These are phyloP conservation scores for Fusarium beomiforme DNA, from an alignment of 2,329 filamentous ascomycete species.

Conservation along the genomic window DNA sequence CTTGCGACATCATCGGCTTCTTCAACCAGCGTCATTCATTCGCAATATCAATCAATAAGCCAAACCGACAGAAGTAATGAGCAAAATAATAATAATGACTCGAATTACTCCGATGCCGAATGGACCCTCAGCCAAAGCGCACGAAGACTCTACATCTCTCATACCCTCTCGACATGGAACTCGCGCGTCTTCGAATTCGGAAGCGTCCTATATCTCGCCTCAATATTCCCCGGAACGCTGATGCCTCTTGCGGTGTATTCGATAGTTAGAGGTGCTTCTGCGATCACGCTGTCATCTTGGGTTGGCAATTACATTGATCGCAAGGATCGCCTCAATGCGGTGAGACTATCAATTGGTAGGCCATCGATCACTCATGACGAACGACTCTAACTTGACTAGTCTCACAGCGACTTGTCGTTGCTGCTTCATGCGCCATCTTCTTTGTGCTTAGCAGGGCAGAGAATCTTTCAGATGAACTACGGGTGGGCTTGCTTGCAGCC, in stretches of 20 bases:
- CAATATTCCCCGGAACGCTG: slow-evolving; percentile 67
- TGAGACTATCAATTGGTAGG: slow-evolving; percentile 60
- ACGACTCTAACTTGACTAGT: slow-evolving; percentile 36
- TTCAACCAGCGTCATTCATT: background rate
- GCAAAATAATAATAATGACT: too few species aligned
- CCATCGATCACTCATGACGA: background rate
- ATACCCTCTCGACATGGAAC: slow-evolving; percentile 72
- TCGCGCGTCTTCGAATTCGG: slow-evolving; percentile 72
- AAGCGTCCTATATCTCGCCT: slow-evolving; percentile 66
- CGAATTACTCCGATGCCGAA: too few species aligned
- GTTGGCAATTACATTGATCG: slow-evolving; percentile 70
- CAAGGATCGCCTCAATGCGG: slow-evolving; percentile 59
- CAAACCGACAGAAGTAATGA: background rate
- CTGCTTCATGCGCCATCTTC: slow-evolving; percentile 59
- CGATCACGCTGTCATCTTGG: slow-evolving; percentile 66
- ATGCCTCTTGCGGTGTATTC: slow-evolving; percentile 77
- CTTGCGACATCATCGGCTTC: slow-evolving; percentile 5
- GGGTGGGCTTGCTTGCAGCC: slow-evolving; percentile 45
- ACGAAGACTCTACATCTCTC: slow-evolving; percentile 63
- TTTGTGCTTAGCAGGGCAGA: slow-evolving; percentile 38
- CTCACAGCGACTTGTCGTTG: slow-evolving; percentile 56
- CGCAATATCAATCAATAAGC: background rate
- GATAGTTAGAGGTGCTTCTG: slow-evolving; percentile 65
- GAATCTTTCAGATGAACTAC: background rate
- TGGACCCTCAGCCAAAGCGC: slow-evolving; percentile 36